Conservation (phyloP, 345 rosid genomes). For the Arabidopsis arenosa region DNA sequence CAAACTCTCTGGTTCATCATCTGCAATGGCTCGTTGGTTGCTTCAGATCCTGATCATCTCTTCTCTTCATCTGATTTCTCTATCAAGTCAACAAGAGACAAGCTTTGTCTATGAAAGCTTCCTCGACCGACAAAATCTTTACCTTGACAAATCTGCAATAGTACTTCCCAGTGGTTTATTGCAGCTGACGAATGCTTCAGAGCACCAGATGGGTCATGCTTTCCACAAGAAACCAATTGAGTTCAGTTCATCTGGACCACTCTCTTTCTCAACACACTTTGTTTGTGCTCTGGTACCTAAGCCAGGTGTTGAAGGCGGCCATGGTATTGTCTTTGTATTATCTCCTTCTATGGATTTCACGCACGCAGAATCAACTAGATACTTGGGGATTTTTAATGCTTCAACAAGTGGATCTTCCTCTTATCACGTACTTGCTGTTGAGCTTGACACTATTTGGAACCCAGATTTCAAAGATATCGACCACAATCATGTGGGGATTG, state of each 20-base stretch:
- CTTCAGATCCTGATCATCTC: slow-evolving; percentile 35
- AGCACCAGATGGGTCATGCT: slow-evolving; percentile 52
- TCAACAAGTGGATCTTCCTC: slow-evolving; percentile 37
- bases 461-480: slow-evolving; percentile 54
- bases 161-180: slow-evolving; percentile 54
- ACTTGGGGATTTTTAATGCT: slow-evolving; percentile 59
- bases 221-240: slow-evolving; percentile 51
- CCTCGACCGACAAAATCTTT: slow-evolving; percentile 33
- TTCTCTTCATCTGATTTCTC: slow-evolving; percentile 34
- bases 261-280: slow-evolving; percentile 50
- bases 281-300: slow-evolving; percentile 50
- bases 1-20: slow-evolving; percentile 37
- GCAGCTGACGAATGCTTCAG: slow-evolving; percentile 55
- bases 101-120: slow-evolving; percentile 58
- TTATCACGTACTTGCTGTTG: slow-evolving; percentile 58
- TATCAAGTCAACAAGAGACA: slow-evolving; percentile 41
- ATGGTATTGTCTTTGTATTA: slow-evolving; percentile 55
- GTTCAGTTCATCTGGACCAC: slow-evolving; percentile 51
- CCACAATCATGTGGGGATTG: slow-evolving; percentile 65
- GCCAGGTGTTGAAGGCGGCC: slow-evolving; percentile 48
- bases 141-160: slow-evolving; percentile 45
- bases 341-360: slow-evolving; percentile 44
- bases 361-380: slow-evolving; percentile 26
- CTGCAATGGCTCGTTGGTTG: slow-evolving; percentile 30
- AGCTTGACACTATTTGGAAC: slow-evolving; percentile 60